A percentile compares a stretch with the other conserved stretches of the same genome.
These are phyloP conservation scores for Magnusiomyces suaveolens DNA, from an alignment of 1,139 yeast species.

Conservation along the genomic window DNA sequence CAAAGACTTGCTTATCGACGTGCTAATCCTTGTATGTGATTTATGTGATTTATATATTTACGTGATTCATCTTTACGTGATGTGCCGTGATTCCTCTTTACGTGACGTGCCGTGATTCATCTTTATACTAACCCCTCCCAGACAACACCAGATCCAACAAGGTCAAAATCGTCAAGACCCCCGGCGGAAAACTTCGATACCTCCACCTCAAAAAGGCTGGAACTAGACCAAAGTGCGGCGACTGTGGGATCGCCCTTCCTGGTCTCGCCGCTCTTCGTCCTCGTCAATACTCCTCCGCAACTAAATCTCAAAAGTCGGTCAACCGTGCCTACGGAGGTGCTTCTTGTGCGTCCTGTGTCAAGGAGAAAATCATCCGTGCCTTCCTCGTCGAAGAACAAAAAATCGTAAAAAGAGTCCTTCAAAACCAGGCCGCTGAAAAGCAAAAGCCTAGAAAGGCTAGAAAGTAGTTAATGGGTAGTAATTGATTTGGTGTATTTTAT, in stretches of 20 bases:
- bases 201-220: conserved; percentile 95
- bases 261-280: conserved; percentile 92
- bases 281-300: conserved; percentile 89
- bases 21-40: conserved; percentile 15
- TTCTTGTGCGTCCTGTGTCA: conserved; percentile 96
- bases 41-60: neutral
- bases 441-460: conserved; percentile 30
- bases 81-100: neutral
- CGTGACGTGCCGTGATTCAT: too few species aligned
- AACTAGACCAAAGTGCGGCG: conserved; percentile 98
- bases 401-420: conserved; percentile 97
- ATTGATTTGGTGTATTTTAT: too few species aligned
- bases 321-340: conserved; percentile 99
- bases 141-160: conserved; percentile 98
- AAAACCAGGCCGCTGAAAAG: conserved; percentile 80
- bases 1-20: conserved; percentile 34
- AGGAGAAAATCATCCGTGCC: conserved; percentile 98
- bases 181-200: conserved; percentile 97
- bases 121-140: too few species aligned
- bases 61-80: neutral
- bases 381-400: conserved; percentile 99
- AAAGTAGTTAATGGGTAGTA: too few species aligned
- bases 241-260: conserved; percentile 84
- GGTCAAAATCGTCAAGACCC: conserved; percentile 98
- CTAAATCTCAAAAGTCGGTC: conserved; percentile 95